Base-by-base conservation (phyloP, 768 basidiomycete species). In the Xerocomellus chrysenteron region DNA sequence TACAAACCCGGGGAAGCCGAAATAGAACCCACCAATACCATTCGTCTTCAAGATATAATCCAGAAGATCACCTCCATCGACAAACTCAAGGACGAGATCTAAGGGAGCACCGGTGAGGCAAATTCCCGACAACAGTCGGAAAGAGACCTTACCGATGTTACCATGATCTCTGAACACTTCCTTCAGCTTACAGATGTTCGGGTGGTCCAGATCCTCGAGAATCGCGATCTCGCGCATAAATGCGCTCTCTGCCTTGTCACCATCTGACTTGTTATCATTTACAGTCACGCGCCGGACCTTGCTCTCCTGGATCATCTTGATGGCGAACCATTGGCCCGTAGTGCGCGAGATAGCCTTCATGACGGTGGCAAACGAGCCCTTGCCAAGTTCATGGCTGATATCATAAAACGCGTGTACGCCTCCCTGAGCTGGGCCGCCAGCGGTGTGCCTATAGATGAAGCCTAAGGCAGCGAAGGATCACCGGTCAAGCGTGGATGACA, bases 281-380 rank as follows among this genome's bases (percentile, higher is more conserved):
- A 68, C 66, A 26, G 69, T 60, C 14, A 72, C 70, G 36, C 75
- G 76, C 54, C 74, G 76, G 54, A 79, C 75, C 76, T 78, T 75
- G 61, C 57, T 74, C 13, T 68, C 77, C 42, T 85, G 79, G 57
- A 95, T 92, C 76, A 93, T 87, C 77, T 98, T 98, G 71, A 95
- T 85, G 0, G 96, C 96, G 59, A 82, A 87, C 79, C 85, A 85
- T 54, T 81, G 74, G 12, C 92, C 92, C 12, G 87, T 88, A 21
- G 73, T 70, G 11, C 85, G 82, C 62, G 85, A 80, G 44, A 94
- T 76, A 2, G 91, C 94, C 68, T 88, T 90, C 76, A 87, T 82
- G 19, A 98, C 96, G 11, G 87, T 88, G 5, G 94, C 96, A 68
- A 97, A 98, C 3, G 92, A 86, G 10, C 96, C 96, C 63, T 87